These are phyloP conservation scores for Fomitiporia mediterranea DNA, from an alignment of 1,284 basidiomycete genomes.

Conservation along the genomic window DNA sequence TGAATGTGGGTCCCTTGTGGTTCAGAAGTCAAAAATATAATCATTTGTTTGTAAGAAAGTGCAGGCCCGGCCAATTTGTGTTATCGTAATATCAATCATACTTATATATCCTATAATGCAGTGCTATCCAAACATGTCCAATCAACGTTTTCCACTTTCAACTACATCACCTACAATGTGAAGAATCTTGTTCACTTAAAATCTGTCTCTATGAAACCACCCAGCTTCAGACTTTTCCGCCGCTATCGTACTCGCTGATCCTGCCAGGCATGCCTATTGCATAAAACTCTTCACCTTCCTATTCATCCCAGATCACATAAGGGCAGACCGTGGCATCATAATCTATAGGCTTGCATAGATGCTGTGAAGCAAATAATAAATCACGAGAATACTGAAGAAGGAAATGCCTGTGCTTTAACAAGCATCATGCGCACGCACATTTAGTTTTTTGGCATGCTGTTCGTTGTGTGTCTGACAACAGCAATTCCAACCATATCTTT, in stretches of 20 bases:
- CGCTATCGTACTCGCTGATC: slow-evolving; percentile 62
- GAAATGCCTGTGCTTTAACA: background rate
- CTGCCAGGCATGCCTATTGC: slow-evolving; percentile 41
- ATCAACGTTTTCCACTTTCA: too few species aligned
- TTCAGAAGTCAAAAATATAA: too few species aligned
- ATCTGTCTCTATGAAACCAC: slow-evolving; percentile 64
- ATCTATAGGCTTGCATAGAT: slow-evolving; percentile 14
- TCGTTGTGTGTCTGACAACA: slow-evolving; percentile 11
- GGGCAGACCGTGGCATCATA: slow-evolving; percentile 8
- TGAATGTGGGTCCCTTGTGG: too few species aligned
- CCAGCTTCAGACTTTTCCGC: slow-evolving; percentile 75
- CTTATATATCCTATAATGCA: too few species aligned
- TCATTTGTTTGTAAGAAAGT: too few species aligned
- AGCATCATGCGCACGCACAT: too few species aligned
- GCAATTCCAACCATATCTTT: slow-evolving; percentile 21
- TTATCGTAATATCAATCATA: too few species aligned
- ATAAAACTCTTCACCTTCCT: slow-evolving; percentile 49
- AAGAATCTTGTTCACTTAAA: too few species aligned
- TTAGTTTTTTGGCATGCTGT: slow-evolving; percentile 12
- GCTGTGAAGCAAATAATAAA: slow-evolving; percentile 10
- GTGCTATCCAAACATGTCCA: too few species aligned
- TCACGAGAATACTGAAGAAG: background rate
- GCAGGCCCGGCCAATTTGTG: too few species aligned
- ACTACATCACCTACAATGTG: too few species aligned
- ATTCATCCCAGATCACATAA: slow-evolving; percentile 12